These are phyloP conservation scores for Cutaneotrichosporon sp. DNA, from an alignment of 1,284 basidiomycete genomes.

Conservation along the genomic window DNA sequence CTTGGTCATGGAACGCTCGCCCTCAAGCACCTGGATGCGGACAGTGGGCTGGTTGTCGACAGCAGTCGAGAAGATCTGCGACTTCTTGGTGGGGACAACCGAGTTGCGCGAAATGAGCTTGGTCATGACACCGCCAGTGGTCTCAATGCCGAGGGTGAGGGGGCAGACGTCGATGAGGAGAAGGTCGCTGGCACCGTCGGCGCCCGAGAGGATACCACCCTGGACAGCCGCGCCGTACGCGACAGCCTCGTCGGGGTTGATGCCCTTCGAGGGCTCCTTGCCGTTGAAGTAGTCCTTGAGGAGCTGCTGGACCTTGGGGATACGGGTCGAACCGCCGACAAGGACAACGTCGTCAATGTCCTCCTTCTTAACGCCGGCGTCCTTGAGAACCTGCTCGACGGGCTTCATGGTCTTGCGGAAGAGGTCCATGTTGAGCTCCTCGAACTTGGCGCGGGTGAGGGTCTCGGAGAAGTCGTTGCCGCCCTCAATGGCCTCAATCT, in stretches of 20 bases:
- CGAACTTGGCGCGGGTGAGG: slow-evolving; percentile 96
- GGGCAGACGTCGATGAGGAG: slow-evolving; percentile 96
- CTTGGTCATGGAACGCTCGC: slow-evolving; percentile 92
- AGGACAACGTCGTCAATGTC: slow-evolving; percentile 95
- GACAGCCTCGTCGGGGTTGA: slow-evolving; percentile 99
- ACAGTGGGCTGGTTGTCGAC: slow-evolving; percentile 93
- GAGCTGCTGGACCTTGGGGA: slow-evolving; percentile 95
- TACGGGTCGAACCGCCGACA: slow-evolving; percentile 98
- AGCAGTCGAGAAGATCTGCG: slow-evolving; percentile 96
- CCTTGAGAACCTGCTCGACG: slow-evolving; percentile 97
- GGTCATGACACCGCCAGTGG: slow-evolving; percentile 98
- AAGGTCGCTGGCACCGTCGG: slow-evolving; percentile 96
- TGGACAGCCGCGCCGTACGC: slow-evolving; percentile 99
- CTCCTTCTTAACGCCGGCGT: slow-evolving; percentile 96
- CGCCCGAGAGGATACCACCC: slow-evolving; percentile 95
- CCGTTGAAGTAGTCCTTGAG: slow-evolving; percentile 85
- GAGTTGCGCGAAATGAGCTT: slow-evolving; percentile 91
- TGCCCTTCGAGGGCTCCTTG: slow-evolving; percentile 87
- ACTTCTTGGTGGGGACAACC: slow-evolving; percentile 98
- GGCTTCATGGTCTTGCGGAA: slow-evolving; percentile 99
- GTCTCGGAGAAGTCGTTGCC: slow-evolving; percentile 96
- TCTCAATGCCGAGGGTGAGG: slow-evolving; percentile 95
- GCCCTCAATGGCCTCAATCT: slow-evolving; percentile 82
- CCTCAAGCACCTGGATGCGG: slow-evolving; percentile 84
- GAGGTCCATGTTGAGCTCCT: slow-evolving; percentile 97